Conservation (phyloP, 345 rosid species). For the Camelina hispida region DNA sequence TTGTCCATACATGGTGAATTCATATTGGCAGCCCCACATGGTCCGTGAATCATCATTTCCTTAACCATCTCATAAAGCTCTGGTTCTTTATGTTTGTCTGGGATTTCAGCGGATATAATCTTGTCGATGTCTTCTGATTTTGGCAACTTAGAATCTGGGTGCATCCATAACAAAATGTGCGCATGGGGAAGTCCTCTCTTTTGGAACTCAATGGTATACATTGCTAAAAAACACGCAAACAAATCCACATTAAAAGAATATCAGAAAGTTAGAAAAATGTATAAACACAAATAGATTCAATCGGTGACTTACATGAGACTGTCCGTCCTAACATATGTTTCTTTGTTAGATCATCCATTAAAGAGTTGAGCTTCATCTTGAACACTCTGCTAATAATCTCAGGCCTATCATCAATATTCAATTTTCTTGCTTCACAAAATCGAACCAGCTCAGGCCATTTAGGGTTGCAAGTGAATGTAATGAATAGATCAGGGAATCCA, state of each 20-base stretch:
- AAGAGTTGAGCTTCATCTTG: not conserved
- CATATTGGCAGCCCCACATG: not conserved
- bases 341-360: not conserved
- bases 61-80: not conserved
- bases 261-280: too few relatives aligned
- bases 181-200: not conserved
- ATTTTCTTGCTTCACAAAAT: not conserved
- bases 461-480: not conserved
- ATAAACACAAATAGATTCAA: too few relatives aligned
- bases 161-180: not conserved
- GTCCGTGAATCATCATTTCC: not conserved
- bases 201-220: too few relatives aligned
- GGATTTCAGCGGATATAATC: not conserved
- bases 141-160: not conserved
- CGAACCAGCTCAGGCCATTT: not conserved
- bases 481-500: not conserved
- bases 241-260: too few relatives aligned
- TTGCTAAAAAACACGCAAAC: too few relatives aligned
- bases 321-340: not conserved
- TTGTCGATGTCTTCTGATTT: not conserved
- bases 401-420: not conserved
- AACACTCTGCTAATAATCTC: not conserved
- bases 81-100: not conserved
- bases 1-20: not conserved
- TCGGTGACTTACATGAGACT: too few relatives aligned